phyloP scores from a whole-genome alignment of 176 grass and related monocot species.

The Secale cereale region DNA sequence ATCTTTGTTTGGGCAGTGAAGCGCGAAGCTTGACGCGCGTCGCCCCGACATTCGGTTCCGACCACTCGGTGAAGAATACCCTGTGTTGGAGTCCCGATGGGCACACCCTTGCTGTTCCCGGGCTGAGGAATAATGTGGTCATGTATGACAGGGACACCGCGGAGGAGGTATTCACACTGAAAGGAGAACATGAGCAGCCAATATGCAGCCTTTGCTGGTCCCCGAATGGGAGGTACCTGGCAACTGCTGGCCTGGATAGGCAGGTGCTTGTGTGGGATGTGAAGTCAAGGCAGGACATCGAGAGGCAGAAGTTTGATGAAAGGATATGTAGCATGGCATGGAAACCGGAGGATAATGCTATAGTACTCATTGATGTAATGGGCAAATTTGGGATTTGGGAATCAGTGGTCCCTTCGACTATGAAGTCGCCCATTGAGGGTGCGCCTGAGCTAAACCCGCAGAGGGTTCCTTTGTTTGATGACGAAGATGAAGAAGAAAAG shows the following conservation, averaged over 20 bases:
- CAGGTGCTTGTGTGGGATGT: conserved; percentile 96
- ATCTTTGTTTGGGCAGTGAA: conserved; percentile 55
- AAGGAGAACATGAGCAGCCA: conserved; percentile 84
- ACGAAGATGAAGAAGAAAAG: conserved; percentile 62
- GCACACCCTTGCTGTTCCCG: conserved; percentile 74
- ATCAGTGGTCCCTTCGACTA: conserved; percentile 53
- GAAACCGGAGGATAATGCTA: conserved; percentile 81
- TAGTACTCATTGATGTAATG: conserved; percentile 73
- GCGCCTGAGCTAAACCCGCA: conserved; percentile 38
- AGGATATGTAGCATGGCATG: conserved; percentile 70
- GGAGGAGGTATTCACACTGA: conserved; percentile 68
- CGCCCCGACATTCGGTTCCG: conserved; percentile 63
- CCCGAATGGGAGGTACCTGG: conserved; percentile 83
- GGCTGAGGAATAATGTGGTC: conserved; percentile 86
- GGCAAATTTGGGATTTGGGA: conserved; percentile 90
- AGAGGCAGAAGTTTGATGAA: conserved; percentile 87
- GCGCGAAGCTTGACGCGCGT: conserved; percentile 50
- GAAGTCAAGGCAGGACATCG: conserved; percentile 90
- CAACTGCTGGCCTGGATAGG: conserved; percentile 72
- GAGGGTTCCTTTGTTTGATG: conserved; percentile 63
- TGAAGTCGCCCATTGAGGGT: conserved; percentile 82
- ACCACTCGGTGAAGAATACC: conserved; percentile 45
- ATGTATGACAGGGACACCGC: conserved; percentile 93
- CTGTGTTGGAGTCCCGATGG: conserved; percentile 87
- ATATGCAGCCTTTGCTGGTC: conserved; percentile 85